These are phyloP conservation scores for Zopfochytrium polystomum DNA, from an alignment of 371 early-diverging fungal genomes.

Conservation along the genomic window DNA sequence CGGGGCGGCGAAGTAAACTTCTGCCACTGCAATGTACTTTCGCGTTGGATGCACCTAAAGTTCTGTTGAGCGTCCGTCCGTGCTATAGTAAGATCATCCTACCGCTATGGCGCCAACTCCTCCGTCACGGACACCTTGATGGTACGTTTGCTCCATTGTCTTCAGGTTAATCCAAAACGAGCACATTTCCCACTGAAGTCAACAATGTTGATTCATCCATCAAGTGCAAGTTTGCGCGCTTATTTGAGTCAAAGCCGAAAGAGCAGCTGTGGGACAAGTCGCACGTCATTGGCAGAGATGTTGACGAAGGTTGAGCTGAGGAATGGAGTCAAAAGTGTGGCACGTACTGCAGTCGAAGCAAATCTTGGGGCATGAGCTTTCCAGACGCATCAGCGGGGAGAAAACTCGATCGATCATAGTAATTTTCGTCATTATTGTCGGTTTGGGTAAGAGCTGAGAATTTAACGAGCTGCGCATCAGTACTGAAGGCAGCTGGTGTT, in stretches of 20 bases:
- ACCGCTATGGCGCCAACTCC: slow-evolving; percentile 53
- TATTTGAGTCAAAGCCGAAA: slow-evolving; percentile 51
- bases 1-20: slow-evolving; percentile 37
- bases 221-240: slow-evolving; percentile 48
- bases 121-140: slow-evolving; percentile 46
- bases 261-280: slow-evolving; percentile 29
- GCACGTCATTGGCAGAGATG: background rate
- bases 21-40: slow-evolving; percentile 49
- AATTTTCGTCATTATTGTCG: too few relatives aligned
- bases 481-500: too few relatives aligned
- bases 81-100: slow-evolving; percentile 1
- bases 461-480: too few relatives aligned
- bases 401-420: background rate
- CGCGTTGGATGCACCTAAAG: slow-evolving; percentile 45
- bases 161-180: slow-evolving; percentile 44
- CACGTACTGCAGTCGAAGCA: slow-evolving; percentile 12
- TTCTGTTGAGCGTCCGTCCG: background rate
- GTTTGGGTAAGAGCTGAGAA: too few relatives aligned
- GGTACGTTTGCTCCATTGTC: slow-evolving; percentile 43
- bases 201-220: slow-evolving; percentile 41
- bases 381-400: slow-evolving; percentile 6
- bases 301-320: background rate
- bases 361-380: slow-evolving; percentile 11
- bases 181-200: slow-evolving; percentile 49
- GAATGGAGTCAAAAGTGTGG: background rate